Base-by-base conservation (phyloP, 2,329 filamentous ascomycete species). In the Pseudogymnoascus sp. region DNA sequence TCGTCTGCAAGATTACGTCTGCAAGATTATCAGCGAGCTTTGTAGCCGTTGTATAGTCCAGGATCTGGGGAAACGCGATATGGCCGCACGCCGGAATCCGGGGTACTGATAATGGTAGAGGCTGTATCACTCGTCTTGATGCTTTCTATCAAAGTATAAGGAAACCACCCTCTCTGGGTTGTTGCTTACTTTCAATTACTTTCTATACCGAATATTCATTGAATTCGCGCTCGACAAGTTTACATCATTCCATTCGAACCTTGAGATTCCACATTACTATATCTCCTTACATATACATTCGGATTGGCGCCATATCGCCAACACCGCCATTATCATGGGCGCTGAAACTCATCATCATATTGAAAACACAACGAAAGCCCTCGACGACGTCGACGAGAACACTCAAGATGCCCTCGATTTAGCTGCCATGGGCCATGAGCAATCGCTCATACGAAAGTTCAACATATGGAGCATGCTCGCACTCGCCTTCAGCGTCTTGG, bases 401-500 rank as follows among this genome's bases (percentile, higher is more conserved):
- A 69, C 72, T 10, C 73, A 76, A 65, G 76, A 78, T 75, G 77
- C 75, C 18, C 72, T 71, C 51, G 73, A 75, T 61, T 72, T 79
- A 61, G 76, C 75, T 2, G 73, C 72, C 8, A 71, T 78, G 67
- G 77, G 77, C 66, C 77, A 78, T 67, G 71, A 74, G 68, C 75
- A 78, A 71, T 74, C 74, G 51, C 68, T 79, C 34, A 72, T 73
- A 8, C 74, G 77, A 11, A 78, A 84, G 67, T 85, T 85, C 69
- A 77, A 76, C 69, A 71, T 79, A 5, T 80, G 77, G 79, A 83
- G 81, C 71, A 83, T 85, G 81, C 75, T 85, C 10, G 79, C 81
- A 18, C 76, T 85, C 18, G 80, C 82, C 29, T 83, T 85, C 65
- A 82, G 78, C 64, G 81, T 85, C 12, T 74, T 85, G 31, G 82